These are phyloP conservation scores for Saturnispora besseyi DNA, from an alignment of 805 yeast species.

Conservation along the genomic window DNA sequence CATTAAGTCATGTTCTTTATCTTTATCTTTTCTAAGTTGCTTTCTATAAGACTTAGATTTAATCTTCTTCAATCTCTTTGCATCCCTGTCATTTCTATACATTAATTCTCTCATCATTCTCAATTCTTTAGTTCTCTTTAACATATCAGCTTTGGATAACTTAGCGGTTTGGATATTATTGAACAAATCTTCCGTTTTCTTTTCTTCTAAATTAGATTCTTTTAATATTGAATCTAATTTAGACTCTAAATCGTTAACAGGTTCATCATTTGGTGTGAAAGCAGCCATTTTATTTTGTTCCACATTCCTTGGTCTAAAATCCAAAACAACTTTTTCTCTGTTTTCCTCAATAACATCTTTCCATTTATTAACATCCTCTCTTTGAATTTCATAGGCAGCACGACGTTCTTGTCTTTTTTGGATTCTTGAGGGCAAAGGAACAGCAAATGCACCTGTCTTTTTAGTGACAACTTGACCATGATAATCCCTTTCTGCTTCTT, in stretches of 20 bases:
- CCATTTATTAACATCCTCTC: constrained; percentile 84
- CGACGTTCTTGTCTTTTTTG: constrained; percentile 78
- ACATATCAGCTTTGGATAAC: constrained; percentile 70
- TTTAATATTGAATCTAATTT: constrained; percentile 52
- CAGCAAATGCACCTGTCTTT: constrained; percentile 42
- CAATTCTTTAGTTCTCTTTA: constrained; percentile 68
- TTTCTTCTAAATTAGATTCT: constrained; percentile 62
- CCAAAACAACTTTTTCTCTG: constrained; percentile 75
- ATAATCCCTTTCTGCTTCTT: constrained; percentile 24
- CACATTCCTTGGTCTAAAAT: constrained; percentile 48
- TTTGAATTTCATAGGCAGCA: constrained; percentile 86
- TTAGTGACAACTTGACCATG: constrained; percentile 7
- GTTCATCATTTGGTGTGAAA: constrained; percentile 40
- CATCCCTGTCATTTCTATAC: constrained; percentile 90
- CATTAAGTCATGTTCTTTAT: constrained; percentile 59
- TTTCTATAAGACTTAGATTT: constrained; percentile 85
- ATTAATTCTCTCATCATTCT: constrained; percentile 90
- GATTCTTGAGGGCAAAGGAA: constrained; percentile 80
- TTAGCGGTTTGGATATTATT: constrained; percentile 81
- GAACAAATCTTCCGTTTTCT: constrained; percentile 69
- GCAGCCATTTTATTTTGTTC: constrained; percentile 44
- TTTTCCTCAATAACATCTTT: constrained; percentile 69
- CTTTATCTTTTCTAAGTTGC: constrained; percentile 75
- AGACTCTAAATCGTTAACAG: constrained; percentile 54
- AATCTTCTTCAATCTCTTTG: constrained; percentile 87